Base-by-base conservation (phyloP, 371 early-diverging fungal species). In the Mortierella polycephala region DNA sequence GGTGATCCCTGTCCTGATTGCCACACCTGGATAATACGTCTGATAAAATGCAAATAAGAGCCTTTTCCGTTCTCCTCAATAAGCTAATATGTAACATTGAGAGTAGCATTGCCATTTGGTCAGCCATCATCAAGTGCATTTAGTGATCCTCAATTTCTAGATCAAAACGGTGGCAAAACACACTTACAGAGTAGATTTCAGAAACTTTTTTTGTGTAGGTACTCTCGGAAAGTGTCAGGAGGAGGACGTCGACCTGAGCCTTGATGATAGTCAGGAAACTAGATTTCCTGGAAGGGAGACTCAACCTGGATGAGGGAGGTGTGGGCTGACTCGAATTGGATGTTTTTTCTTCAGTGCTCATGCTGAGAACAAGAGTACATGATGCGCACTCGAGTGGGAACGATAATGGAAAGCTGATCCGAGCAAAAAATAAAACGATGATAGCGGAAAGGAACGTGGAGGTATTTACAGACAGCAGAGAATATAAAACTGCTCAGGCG, bases 251-350 rank as follows among this genome's bases (percentile, higher is more conserved):
- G 53, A 87, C 81, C 81, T 90, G 91, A 51, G 91, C 91, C 75
- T 88, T 90, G 47, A 88, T 87, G 52, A 89, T 89, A 23, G 86
- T 87, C 63, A 79, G 69, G 73, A 90, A 83, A 71, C 85, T 85
- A 30, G 84, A 72, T 56, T 79, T 79, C 70, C 60, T 79, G 67
- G 69, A 69, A 41, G 73, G 80, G 59, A 79, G 69, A 66, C 74
- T 79, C 73, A 69, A 62, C 80, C 69, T 69, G 69, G 80, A 72
- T 39, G 73, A 79, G 52, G 71, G 54, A 39, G 76, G 67, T 65
- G 74, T 69, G 65, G 73, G 70, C 57, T 73, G 80, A 71, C 64
- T 69, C 41, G 70, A 66, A 56, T 62, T 72, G 62, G 69, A 47
- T 68, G 63, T 56, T 69, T 71, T 72, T 69, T 79, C 80, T 79